These are phyloP conservation scores for Saturnispora saitoi DNA, from an alignment of 805 yeast species.

Conservation along the genomic window DNA sequence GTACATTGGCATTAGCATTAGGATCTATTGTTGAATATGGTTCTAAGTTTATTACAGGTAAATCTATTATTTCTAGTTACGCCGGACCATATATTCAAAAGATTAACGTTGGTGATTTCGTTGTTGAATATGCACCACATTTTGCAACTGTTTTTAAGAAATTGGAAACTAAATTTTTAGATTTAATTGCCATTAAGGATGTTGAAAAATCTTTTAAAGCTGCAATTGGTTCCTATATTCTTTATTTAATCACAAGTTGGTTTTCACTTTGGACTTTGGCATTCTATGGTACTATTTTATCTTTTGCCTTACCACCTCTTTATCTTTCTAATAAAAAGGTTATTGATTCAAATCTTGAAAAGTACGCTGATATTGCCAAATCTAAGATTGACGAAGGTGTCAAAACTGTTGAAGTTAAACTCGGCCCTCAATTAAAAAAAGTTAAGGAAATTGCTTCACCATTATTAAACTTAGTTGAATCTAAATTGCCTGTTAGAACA, in stretches of 20 bases:
- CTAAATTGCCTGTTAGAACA: conserved; percentile 56
- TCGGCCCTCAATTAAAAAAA: conserved; percentile 50
- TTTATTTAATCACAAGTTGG: conserved; percentile 67
- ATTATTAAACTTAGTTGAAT: conserved; percentile 48
- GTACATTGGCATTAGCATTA: conserved; percentile 45
- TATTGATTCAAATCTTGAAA: conserved; percentile 57
- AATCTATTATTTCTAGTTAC: conserved; percentile 72
- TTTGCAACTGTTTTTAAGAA: conserved; percentile 34
- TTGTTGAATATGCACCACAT: conserved; percentile 28
- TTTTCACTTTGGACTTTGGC: conserved; percentile 64
- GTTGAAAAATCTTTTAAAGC: conserved; percentile 66
- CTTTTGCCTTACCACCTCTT: conserved; percentile 69
- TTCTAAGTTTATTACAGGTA: conserved; percentile 65
- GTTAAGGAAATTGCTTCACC: conserved; percentile 59
- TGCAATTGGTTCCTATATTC: conserved; percentile 54
- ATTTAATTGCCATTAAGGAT: conserved; percentile 57
- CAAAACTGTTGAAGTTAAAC: conserved; percentile 32
- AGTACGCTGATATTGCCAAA: conserved; percentile 38
- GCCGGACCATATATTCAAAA: conserved; percentile 54
- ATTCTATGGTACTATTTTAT: conserved; percentile 45
- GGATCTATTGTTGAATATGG: conserved; percentile 72
- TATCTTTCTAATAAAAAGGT: conserved; percentile 69
- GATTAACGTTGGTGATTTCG: conserved; percentile 24
- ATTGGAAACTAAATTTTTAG: conserved; percentile 46
- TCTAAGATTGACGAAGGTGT: conserved; percentile 40